These are phyloP conservation scores for Saccharum spontaneum DNA, from an alignment of 176 grass and related monocot genomes.

Conservation along the genomic window DNA sequence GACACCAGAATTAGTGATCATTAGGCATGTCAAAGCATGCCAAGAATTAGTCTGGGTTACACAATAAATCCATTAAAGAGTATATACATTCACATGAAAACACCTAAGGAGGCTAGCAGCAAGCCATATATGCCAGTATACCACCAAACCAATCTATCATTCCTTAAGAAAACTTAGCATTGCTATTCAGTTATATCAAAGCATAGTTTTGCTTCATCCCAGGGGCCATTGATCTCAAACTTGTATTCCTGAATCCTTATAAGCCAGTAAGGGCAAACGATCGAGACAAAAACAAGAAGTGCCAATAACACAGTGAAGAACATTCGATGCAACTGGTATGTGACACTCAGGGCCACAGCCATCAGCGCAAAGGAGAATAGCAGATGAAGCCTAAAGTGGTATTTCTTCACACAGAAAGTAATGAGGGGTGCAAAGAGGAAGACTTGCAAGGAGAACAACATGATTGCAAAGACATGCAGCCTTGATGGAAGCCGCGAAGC, in stretches of 20 bases:
- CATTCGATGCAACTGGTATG: slow-evolving; percentile 72
- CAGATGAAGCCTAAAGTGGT: slow-evolving; percentile 72
- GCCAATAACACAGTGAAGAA: slow-evolving; percentile 62
- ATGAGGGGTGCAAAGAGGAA: slow-evolving; percentile 91
- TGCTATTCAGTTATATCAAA: slow-evolving; percentile 84
- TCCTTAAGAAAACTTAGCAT: not conserved
- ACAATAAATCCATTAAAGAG: not conserved
- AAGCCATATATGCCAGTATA: not conserved
- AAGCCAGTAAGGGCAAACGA: slow-evolving; percentile 88
- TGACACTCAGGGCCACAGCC: slow-evolving; percentile 53
- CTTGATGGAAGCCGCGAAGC: slow-evolving; percentile 79
- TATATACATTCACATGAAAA: slow-evolving; percentile 20
- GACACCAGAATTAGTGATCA: slow-evolving; percentile 12
- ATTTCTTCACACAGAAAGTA: slow-evolving; percentile 90
- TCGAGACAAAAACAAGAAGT: slow-evolving; percentile 76
- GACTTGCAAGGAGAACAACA: slow-evolving; percentile 87
- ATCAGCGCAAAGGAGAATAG: slow-evolving; percentile 65
- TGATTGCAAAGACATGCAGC: slow-evolving; percentile 91
- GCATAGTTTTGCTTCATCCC: slow-evolving; percentile 97
- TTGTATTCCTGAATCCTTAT: slow-evolving; percentile 97
- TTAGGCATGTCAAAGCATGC: not conserved
- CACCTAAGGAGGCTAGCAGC: not conserved
- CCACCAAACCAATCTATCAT: slow-evolving; percentile 14
- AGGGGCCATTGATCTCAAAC: slow-evolving; percentile 98
- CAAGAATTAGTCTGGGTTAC: not conserved